Evolutionary conservation across 495 filamentous ascomycete species (phyloP).

Genomic region (Lineolata rhizophorae): DNA sequence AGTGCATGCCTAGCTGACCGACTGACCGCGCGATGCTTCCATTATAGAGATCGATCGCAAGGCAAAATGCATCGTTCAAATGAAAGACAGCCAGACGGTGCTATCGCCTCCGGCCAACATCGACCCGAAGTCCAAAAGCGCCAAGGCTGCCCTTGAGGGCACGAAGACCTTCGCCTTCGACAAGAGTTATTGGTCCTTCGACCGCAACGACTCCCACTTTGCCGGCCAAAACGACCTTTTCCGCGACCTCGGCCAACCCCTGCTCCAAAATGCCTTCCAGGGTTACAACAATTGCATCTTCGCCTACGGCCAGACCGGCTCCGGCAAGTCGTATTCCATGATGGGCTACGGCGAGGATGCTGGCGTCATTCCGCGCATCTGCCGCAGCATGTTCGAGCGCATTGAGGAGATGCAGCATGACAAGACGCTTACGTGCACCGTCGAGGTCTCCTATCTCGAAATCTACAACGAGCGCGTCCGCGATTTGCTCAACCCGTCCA

Average conservation of each 20-base stretch:
- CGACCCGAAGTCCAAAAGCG: constrained; percentile 28
- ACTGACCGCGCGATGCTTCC: constrained; percentile 4
- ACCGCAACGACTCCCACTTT: constrained; percentile 56
- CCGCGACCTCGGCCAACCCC: constrained; percentile 64
- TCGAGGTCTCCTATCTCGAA: constrained; percentile 97
- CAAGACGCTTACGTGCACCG: constrained; percentile 62
- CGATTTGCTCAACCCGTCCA: constrained; percentile 87
- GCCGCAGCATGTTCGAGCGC: constrained; percentile 86
- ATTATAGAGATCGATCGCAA: constrained; percentile 60
- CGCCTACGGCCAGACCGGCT: constrained; percentile 96
- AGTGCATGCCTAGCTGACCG: too few species aligned
- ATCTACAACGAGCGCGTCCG: constrained; percentile 98
- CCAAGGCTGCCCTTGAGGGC: constrained; percentile 47
- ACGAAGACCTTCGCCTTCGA: constrained; percentile 90
- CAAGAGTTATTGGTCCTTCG: constrained; percentile 94
- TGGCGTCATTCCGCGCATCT: constrained; percentile 96
- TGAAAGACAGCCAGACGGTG: constrained; percentile 81
- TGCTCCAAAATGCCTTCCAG: constrained; percentile 95
- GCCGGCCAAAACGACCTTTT: constrained; percentile 83
- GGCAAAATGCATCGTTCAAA: constrained; percentile 95
- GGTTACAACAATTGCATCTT: constrained; percentile 99
- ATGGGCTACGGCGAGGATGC: constrained; percentile 96
- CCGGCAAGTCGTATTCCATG: constrained; percentile 98
- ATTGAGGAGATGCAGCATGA: constrained; percentile 48
- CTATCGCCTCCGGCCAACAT: constrained; percentile 52